Percentiles rank a stretch among this genome's conserved stretches.
Evolutionary conservation across 345 rosid species (phyloP).

Genomic region (Boechera divaricarpa): DNA sequence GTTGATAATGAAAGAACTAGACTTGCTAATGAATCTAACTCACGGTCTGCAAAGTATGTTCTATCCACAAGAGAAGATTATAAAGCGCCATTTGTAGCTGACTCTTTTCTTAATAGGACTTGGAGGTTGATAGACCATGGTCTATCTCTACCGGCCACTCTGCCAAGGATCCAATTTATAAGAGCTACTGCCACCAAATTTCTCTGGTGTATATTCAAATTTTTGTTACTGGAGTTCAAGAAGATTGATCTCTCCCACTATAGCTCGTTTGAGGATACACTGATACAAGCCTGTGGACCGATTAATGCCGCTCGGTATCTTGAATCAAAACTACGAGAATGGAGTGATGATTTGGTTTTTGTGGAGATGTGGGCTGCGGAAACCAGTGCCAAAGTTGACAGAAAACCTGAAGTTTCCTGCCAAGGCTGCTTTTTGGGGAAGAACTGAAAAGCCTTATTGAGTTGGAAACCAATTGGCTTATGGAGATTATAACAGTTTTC

Average conservation of each 20-base stretch:
- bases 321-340: conserved; percentile 66
- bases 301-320: conserved; percentile 72
- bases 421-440: conserved; percentile 59
- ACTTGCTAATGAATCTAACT: conserved; percentile 29
- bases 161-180: conserved; percentile 57
- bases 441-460: conserved; percentile 68
- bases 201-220: conserved; percentile 68
- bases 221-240: conserved; percentile 58
- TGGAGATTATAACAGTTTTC: conserved; percentile 63
- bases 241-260: conserved; percentile 47
- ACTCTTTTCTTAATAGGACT: conserved; percentile 53
- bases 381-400: conserved; percentile 19
- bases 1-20: conserved; percentile 37
- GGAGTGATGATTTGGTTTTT: conserved; percentile 76
- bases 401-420: conserved; percentile 27
- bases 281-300: conserved; percentile 59
- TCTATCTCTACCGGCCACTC: conserved; percentile 51
- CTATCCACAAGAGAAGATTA: conserved; percentile 62
- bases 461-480: conserved; percentile 67
- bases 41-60: conserved; percentile 50
- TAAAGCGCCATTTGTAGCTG: conserved; percentile 68
- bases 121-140: conserved; percentile 68
- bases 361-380: conserved; percentile 64
- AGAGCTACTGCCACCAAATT: conserved; percentile 66
- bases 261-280: conserved; percentile 45